Conservation (phyloP, 2,329 filamentous ascomycete genomes). For the Lecanicillium sp. region DNA sequence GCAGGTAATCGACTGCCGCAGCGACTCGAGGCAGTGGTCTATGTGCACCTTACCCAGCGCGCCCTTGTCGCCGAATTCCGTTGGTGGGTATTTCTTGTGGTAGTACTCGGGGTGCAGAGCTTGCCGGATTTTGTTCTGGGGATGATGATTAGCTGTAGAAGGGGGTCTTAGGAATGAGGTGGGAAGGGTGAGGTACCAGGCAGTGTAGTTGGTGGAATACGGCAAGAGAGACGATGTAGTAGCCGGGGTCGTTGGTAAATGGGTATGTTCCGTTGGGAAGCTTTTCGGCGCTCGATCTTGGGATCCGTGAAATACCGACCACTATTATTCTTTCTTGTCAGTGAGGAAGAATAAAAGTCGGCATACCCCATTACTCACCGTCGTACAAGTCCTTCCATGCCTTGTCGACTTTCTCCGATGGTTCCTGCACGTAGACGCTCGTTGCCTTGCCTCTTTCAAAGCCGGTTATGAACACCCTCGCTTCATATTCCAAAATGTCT, state of each 20-base stretch:
- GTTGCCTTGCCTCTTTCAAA: too few species aligned
- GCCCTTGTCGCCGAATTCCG: conserved; percentile 25
- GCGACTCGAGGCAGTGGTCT: conserved; percentile 46
- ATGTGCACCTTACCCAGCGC: conserved; percentile 8
- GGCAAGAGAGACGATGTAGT: conserved; percentile 47
- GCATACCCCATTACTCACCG: too few species aligned
- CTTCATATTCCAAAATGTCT: too few species aligned
- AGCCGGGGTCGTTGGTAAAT: conserved; percentile 42
- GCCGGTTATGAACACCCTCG: too few species aligned
- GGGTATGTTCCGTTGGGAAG: conserved; percentile 45
- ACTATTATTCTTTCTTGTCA: conserved; percentile 3
- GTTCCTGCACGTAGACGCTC: too few species aligned
- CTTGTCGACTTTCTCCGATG: conserved; percentile 44
- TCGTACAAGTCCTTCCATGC: conserved; percentile 44
- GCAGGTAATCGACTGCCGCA: conserved; percentile 44
- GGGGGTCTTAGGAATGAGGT: too few species aligned
- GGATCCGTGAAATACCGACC: conserved; percentile 51
- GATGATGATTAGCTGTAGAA: too few species aligned
- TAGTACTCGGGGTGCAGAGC: conserved; percentile 41
- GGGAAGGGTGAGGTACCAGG: too few species aligned
- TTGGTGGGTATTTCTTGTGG: conserved; percentile 29
- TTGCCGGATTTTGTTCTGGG: conserved; percentile 36
- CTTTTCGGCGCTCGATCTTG: conserved; percentile 38
- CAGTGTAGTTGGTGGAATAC: conserved; percentile 46
- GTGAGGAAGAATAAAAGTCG: neutral